Evolutionary conservation across 2,329 filamentous ascomycete genomes (phyloP).

Genomic region (Hirsutella minnesotensis): DNA sequence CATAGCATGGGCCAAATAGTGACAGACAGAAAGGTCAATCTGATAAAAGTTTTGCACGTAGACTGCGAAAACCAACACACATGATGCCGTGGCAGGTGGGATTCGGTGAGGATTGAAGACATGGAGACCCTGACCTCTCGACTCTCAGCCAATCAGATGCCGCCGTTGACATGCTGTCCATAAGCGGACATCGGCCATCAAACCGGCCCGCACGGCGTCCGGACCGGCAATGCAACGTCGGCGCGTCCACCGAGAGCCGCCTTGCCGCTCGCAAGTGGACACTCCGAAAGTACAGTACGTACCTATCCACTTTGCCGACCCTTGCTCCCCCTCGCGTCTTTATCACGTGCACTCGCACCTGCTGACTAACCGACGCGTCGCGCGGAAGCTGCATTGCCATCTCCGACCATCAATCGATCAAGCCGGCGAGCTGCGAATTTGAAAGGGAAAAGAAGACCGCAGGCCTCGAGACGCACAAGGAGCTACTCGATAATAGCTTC

Average conservation of each 20-base stretch:
- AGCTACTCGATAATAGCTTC: not conserved
- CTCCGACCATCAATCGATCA: not conserved
- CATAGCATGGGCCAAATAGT: too few species aligned
- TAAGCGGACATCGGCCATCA: conserved; percentile 8
- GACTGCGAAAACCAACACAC: too few species aligned
- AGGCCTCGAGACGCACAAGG: too few species aligned
- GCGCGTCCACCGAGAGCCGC: conserved; percentile 13
- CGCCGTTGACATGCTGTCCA: not conserved
- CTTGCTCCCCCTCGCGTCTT: too few species aligned
- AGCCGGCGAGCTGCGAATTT: not conserved
- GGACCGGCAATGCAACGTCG: not conserved
- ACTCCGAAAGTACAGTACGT: too few species aligned
- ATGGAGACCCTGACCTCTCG: not conserved
- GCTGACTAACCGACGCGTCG: conserved; percentile 23
- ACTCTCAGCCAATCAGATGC: not conserved
- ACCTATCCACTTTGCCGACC: too few species aligned
- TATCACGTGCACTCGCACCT: conserved; percentile 10
- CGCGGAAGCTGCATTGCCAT: conserved; percentile 8
- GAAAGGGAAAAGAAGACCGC: too few species aligned
- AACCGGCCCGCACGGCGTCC: conserved; percentile 7
- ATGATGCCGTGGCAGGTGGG: not conserved
- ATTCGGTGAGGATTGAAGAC: not conserved
- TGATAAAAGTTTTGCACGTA: too few species aligned
- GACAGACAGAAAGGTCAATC: too few species aligned
- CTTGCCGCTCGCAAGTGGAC: not conserved